Percentiles rank a stretch among this genome's conserved stretches.
Conservation (phyloP, 768 basidiomycete genomes). For the Coprinopsis cinerea region DNA sequence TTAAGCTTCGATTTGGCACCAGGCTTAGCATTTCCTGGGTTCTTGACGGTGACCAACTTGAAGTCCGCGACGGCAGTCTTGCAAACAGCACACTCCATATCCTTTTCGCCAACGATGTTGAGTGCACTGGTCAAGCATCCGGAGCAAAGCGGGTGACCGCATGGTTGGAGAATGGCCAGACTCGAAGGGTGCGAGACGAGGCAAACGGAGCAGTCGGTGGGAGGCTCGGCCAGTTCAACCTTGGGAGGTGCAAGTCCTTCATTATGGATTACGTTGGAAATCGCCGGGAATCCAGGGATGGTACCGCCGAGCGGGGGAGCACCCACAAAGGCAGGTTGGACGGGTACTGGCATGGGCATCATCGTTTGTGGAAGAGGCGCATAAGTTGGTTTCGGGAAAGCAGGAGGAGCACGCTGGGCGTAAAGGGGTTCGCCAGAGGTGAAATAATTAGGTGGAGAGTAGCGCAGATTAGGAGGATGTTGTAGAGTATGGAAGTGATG, state of each 20-base stretch:
- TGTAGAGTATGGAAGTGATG: slow-evolving; percentile 35
- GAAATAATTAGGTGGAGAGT: slow-evolving; percentile 1
- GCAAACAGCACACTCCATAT: slow-evolving; percentile 81
- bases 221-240: slow-evolving; percentile 12
- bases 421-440: slow-evolving; percentile 2
- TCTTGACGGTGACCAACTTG: slow-evolving; percentile 34
- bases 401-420: background rate
- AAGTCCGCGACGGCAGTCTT: slow-evolving; percentile 66
- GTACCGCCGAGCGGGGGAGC: slow-evolving; percentile 1
- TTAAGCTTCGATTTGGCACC: background rate
- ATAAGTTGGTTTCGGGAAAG: slow-evolving; percentile 11
- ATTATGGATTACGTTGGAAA: slow-evolving; percentile 2
- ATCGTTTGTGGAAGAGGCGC: slow-evolving; percentile 12
- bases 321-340: background rate
- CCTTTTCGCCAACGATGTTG: slow-evolving; percentile 87
- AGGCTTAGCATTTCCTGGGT: background rate
- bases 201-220: slow-evolving; percentile 58
- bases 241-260: slow-evolving; percentile 6
- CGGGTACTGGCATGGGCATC: slow-evolving; percentile 8
- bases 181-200: slow-evolving; percentile 34
- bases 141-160: slow-evolving; percentile 72
- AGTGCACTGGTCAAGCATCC: slow-evolving; percentile 79
- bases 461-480: slow-evolving; percentile 17
- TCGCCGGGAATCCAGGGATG: slow-evolving; percentile 3
- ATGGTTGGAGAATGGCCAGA: slow-evolving; percentile 69